Conservation (phyloP, 257 asterid species). For the Rauvolfia tetraphylla region DNA sequence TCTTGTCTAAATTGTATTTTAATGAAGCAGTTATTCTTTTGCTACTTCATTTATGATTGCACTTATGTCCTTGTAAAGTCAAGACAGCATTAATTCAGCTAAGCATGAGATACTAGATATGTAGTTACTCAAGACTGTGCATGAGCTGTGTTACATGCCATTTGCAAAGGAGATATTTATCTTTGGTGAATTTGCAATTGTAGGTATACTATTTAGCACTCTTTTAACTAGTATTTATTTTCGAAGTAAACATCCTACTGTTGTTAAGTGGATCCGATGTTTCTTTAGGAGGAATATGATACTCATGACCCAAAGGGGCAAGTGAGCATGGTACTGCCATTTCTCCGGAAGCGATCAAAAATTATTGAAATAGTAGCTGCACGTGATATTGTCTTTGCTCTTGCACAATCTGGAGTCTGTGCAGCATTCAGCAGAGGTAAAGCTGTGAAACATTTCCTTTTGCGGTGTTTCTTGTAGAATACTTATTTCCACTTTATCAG, state of each 20-base stretch:
- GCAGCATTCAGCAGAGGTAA: constrained; percentile 98
- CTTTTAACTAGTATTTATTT: neutral
- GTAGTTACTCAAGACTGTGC: neutral
- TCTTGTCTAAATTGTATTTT: neutral
- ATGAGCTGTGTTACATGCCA: neutral
- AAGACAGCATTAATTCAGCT: neutral
- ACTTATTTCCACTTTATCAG: constrained; percentile 5
- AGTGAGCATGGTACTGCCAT: constrained; percentile 58
- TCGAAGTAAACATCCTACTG: constrained; percentile 3
- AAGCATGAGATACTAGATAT: neutral
- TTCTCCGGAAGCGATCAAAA: constrained; percentile 88
- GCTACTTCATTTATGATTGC: neutral
- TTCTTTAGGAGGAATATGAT: constrained; percentile 90
- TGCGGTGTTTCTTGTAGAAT: neutral
- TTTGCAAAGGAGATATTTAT: neutral
- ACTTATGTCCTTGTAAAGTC: neutral
- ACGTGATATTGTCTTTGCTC: constrained; percentile 97
- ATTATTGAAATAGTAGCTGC: constrained; percentile 98
- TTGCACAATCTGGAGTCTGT: constrained; percentile 97
- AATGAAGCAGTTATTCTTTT: neutral
- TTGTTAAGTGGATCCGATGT: constrained; percentile 1
- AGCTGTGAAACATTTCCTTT: neutral
- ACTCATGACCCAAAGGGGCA: constrained; percentile 97
- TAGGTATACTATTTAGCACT: neutral
- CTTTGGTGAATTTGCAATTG: neutral